phyloP scores from a whole-genome alignment of 108 stramenopile species.

The Poteriospumella lacustris region DNA sequence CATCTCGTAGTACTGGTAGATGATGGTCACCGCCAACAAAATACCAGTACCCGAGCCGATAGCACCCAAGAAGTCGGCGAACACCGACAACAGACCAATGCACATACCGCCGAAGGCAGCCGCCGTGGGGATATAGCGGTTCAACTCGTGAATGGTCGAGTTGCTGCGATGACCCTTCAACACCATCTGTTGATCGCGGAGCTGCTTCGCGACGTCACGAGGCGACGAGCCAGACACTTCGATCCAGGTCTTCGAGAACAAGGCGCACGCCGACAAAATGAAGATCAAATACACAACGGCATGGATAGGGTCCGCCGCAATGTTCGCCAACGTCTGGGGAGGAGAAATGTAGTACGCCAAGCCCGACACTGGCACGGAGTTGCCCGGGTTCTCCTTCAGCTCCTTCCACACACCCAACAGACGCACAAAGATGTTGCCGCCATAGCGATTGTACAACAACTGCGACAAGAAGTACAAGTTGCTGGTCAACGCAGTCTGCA shows the following conservation, averaged over 20 bases:
- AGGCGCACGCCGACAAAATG: constrained; percentile 91
- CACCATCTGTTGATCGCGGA: constrained; percentile 95
- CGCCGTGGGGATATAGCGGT: constrained; percentile 96
- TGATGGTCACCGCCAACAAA: constrained; percentile 94
- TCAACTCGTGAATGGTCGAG: constrained; percentile 88
- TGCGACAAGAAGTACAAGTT: constrained; percentile 98
- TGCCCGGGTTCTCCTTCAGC: constrained; percentile 72
- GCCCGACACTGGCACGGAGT: constrained; percentile 90
- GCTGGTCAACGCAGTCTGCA: constrained; percentile 93
- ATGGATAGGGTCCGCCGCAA: constrained; percentile 95
- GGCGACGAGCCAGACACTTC: constrained; percentile 92
- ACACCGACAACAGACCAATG: constrained; percentile 92
- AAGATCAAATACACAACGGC: constrained; percentile 95
- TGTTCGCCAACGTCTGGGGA: constrained; percentile 78
- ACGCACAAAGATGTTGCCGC: constrained; percentile 89
- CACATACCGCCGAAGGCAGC: constrained; percentile 99
- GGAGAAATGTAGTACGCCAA: constrained; percentile 99
- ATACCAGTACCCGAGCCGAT: constrained; percentile 98
- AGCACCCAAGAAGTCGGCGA: constrained; percentile 96
- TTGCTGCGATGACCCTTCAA: constrained; percentile 97
- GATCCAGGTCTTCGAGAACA: constrained; percentile 99
- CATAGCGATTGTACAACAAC: constrained; percentile 93
- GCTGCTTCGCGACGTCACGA: constrained; percentile 95
- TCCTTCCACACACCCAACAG: constrained; percentile 97
- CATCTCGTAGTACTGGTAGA: constrained; percentile 92